phyloP scores from a whole-genome alignment of 192 early-diverging fungal species.

The Rhizoclosmatium globosum region DNA sequence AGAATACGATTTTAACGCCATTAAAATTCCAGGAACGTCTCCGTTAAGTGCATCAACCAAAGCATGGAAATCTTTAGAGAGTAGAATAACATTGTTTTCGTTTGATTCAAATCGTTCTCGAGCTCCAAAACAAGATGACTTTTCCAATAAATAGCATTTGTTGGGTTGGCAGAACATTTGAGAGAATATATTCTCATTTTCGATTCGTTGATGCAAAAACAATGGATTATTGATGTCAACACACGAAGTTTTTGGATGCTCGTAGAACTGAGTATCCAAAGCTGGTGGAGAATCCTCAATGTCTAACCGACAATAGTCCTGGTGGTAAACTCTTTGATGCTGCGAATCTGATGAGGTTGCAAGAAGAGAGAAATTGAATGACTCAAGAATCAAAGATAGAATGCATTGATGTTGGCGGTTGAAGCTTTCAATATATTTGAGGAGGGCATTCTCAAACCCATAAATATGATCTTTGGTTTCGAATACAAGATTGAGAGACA shows the following conservation, averaged over 20 bases:
- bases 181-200: not conserved
- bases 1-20: not conserved
- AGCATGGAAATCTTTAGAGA: not conserved
- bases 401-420: not conserved
- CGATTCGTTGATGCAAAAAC: not conserved
- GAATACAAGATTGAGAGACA: not conserved
- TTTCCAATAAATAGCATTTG: not conserved
- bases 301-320: not conserved
- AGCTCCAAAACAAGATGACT: not conserved
- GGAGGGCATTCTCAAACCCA: not conserved
- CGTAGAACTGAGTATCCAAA: not conserved
- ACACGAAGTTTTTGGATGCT: not conserved
- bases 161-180: not conserved
- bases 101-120: not conserved
- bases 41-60: not conserved
- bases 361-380: not conserved
- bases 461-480: not conserved
- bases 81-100: conserved; percentile 1
- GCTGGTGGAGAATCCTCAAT: not conserved
- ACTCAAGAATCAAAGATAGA: not conserved
- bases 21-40: not conserved
- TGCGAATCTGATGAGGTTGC: not conserved
- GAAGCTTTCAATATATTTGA: not conserved
- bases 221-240: not conserved
- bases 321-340: not conserved